Evolutionary conservation across 192 early-diverging fungal species (phyloP).

Genomic region (Powellomyces hirtus): DNA sequence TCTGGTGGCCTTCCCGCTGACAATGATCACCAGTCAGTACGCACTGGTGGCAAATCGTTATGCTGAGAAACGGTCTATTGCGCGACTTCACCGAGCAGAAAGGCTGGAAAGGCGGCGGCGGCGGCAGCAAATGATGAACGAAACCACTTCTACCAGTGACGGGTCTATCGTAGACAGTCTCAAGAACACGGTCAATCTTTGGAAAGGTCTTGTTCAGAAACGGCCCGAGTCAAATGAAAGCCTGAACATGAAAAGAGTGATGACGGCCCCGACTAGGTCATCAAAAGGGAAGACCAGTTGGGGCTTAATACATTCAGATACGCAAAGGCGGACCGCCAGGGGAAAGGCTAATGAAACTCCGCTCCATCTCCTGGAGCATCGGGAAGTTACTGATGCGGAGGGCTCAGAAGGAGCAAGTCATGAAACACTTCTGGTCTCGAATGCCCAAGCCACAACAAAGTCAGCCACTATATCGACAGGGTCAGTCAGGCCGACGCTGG

Average conservation of each 20-base stretch:
- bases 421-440: too few species aligned
- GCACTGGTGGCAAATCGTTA: conserved; percentile 22
- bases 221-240: neutral
- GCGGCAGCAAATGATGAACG: neutral
- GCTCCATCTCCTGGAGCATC: too few species aligned
- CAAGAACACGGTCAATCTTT: neutral
- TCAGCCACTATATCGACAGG: too few species aligned
- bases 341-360: too few species aligned
- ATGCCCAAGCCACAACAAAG: too few species aligned
- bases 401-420: too few species aligned
- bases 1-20: conserved; percentile 18
- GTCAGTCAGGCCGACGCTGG: too few species aligned
- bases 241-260: neutral
- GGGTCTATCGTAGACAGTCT: conserved; percentile 1
- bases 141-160: neutral
- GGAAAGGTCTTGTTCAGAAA: neutral
- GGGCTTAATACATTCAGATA: neutral
- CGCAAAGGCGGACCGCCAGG: too few species aligned
- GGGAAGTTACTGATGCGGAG: too few species aligned
- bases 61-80: conserved; percentile 4
- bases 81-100: conserved; percentile 10
- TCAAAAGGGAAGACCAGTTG: neutral
- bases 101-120: neutral
- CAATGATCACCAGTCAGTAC: conserved; percentile 39
- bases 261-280: neutral